These are phyloP conservation scores for Umbelopsis isabellina DNA, from an alignment of 192 early-diverging fungal genomes.

Conservation along the genomic window DNA sequence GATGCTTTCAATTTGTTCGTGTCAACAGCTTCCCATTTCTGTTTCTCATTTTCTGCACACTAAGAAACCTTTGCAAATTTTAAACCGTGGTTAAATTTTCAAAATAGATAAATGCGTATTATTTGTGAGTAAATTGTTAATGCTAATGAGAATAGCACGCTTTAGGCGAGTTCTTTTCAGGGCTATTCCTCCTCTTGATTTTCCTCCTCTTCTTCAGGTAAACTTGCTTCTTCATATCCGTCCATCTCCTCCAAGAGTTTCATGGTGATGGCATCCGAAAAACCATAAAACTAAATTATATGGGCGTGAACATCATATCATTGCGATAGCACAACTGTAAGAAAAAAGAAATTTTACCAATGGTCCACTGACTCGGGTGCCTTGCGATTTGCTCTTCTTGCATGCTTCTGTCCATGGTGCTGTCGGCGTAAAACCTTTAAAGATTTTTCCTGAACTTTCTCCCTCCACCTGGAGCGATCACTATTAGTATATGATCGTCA, in stretches of 20 bases:
- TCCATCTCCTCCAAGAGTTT: conserved; percentile 50
- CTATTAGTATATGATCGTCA: not conserved
- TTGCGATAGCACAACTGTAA: not conserved
- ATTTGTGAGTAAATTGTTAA: not conserved
- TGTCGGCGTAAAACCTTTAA: conserved; percentile 50
- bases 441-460: conserved; percentile 38
- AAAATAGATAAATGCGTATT: too few relatives aligned
- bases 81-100: too few relatives aligned
- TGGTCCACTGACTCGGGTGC: conserved; percentile 58
- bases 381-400: conserved; percentile 47
- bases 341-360: conserved; percentile 31
- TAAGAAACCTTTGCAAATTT: too few relatives aligned
- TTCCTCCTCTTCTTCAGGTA: conserved; percentile 28
- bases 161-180: too few relatives aligned
- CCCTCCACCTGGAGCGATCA: conserved; percentile 35
- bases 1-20: too few relatives aligned
- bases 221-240: conserved; percentile 39
- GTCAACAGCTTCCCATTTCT: too few relatives aligned
- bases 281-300: conserved; percentile 51
- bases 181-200: not conserved
- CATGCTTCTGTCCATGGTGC: conserved; percentile 58
- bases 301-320: not conserved
- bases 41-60: too few relatives aligned
- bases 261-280: conserved; percentile 57
- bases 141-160: too few relatives aligned